Conservation (phyloP, 2,329 filamentous ascomycete genomes). For the Emergomyces orientalis region DNA sequence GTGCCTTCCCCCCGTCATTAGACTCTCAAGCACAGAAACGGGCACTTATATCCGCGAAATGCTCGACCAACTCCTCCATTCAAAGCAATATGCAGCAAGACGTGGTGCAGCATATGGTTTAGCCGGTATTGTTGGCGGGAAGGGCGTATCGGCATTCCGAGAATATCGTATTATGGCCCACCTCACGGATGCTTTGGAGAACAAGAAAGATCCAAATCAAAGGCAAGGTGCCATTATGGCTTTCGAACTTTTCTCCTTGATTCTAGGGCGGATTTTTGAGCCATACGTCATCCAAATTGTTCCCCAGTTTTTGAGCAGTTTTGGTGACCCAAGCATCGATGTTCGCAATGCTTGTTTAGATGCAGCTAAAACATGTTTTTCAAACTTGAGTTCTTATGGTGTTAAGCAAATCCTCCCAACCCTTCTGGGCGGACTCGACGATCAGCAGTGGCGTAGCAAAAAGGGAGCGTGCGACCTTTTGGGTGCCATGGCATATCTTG, state of each 20-base stretch:
- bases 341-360: constrained; percentile 90
- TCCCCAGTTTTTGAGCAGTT: constrained; percentile 77
- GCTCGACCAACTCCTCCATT: constrained; percentile 69
- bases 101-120: constrained; percentile 92
- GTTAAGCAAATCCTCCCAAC: constrained; percentile 92
- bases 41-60: constrained; percentile 72
- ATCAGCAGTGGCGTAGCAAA: constrained; percentile 96
- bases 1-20: constrained; percentile 84
- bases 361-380: constrained; percentile 88
- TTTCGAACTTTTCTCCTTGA: constrained; percentile 78
- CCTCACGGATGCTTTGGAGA: constrained; percentile 74
- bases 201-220: constrained; percentile 86
- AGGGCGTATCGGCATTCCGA: constrained; percentile 68
- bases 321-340: constrained; percentile 78
- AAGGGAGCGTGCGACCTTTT: constrained; percentile 94
- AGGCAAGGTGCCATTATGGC: constrained; percentile 81
- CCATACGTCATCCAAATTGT: constrained; percentile 95
- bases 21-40: constrained; percentile 66
- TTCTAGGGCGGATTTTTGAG: constrained; percentile 84
- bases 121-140: constrained; percentile 80
- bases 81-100: constrained; percentile 85
- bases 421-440: constrained; percentile 81
- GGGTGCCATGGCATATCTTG: constrained; percentile 96
- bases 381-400: constrained; percentile 85
- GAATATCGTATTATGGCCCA: constrained; percentile 80